Evolutionary conservation across 148 eudicot genomes (phyloP), one percentile per base, ranked within the genome.

Genomic region (Chenopodium berlandieri): DNA sequence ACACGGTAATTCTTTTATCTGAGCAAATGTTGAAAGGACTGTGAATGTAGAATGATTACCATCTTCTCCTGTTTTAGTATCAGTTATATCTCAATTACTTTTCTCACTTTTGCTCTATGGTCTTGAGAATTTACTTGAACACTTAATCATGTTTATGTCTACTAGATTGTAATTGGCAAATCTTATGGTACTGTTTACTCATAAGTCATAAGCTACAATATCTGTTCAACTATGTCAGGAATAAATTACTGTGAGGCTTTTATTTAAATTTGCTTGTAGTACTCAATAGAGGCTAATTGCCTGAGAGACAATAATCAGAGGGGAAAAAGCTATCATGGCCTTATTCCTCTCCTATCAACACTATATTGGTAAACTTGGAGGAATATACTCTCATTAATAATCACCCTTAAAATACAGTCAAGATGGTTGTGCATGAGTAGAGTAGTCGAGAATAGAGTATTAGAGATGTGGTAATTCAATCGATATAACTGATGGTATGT

Each of bases 1-100:
- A 56, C 52, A 68, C 82, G 92, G 97, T 91, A 76, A 52, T 86
- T 78, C 81, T 71, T 71, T 47, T 50, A 50, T 22, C 27, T 52
- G 46, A 62, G 65, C 69, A 75, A 19, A 54, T 17, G 37, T 77
- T 32, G 67, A 14, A 25, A 1, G 0, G 13, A 40, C 34, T 40
- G 20, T 44, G 32, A 31, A 44, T 71, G 44, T 48, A 34, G 31
- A 52, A 67, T 19, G 22, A 17, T 30, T 44, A 10, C 5, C 64
- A 27, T 64, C 67, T 30, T 47, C 27, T n/a, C 34, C 68, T 30
- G 5, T 47, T 9, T 81, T 34, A 30, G 46, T 13, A 47, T 52
- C n/a, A 6, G 44, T 67, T 63, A 23, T 47, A 73, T 48, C 32
- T 50, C 60, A 54, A 14, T n/a, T 32, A 50, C 23, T 25, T 12